Evolutionary conservation across 768 basidiomycete species (phyloP), one percentile per base, ranked within the genome.

Genomic region (Leccinum sublutescens): DNA sequence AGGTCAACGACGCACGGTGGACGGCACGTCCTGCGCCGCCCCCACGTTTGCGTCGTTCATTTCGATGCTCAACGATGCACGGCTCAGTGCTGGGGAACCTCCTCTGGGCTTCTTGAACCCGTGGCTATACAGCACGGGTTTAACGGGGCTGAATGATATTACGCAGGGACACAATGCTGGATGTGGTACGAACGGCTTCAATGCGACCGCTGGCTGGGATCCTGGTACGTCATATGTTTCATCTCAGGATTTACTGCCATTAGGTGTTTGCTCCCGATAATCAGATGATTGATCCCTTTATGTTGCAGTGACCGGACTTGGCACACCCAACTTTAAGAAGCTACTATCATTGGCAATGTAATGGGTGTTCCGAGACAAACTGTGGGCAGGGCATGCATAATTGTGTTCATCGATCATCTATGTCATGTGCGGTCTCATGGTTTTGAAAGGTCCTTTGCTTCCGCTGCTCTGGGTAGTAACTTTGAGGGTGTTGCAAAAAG

Each of bases 51-150:
- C 47, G 12, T 48, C 47, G 19, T 48, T 48, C 7, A 48, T 89
- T 17, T 78, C 87, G 3, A 78, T 90, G 61, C 71, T 90, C 54
- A 88, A 89, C 54, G 86, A 89, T 57, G 84, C 80, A 4, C 81
- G 85, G 6, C 69, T 87, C 25, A 70, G 72, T 5, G 74, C 73
- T 0, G 74, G 76, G 0, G 71, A 75, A 51, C 65, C 71, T 10
- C 56, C 85, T 25, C 72, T 89, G 17, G 47, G 47, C 19, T 87
- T 88, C 73, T 73, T 89, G 60, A 88, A 88, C 68, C 87, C 85
- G 2, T 74, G 85, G 50, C 56, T 88, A 2, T 88, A 89, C 66
- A 53, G 64, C 14, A 61, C 36, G 29, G 76, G 75, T 0, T 60
- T 58, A 10, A 5, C 55, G 2, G 67, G 64, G 0, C 74, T 88